phyloP scores from a whole-genome alignment of 768 basidiomycete species.

The Xerocomellus amylosporus region DNA sequence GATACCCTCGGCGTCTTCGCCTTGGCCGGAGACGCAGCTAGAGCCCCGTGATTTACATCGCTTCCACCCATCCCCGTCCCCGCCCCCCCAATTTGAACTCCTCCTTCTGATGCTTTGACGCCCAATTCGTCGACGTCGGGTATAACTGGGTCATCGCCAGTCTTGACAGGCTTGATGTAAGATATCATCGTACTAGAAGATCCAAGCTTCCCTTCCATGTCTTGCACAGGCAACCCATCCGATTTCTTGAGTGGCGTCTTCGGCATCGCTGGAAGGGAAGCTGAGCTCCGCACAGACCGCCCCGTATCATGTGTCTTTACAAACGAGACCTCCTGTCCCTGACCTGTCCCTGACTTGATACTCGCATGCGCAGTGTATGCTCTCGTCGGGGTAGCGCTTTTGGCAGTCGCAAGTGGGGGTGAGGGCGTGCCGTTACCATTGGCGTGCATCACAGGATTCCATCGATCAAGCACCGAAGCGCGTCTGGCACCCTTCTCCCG shows the following conservation, averaged over 20 bases:
- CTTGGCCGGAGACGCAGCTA: slow-evolving; percentile 8
- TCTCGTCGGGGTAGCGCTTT: slow-evolving; percentile 40
- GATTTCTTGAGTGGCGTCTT: slow-evolving; percentile 29
- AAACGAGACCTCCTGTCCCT: slow-evolving; percentile 18
- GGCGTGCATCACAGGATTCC: slow-evolving; percentile 47
- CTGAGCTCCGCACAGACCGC: slow-evolving; percentile 39
- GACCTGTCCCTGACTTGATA: slow-evolving; percentile 16
- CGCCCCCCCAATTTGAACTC: slow-evolving; percentile 34
- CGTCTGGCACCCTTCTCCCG: slow-evolving; percentile 38
- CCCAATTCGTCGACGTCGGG: slow-evolving; percentile 41
- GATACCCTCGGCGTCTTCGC: slow-evolving; percentile 25
- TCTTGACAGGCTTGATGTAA: slow-evolving; percentile 50
- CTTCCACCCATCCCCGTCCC: slow-evolving; percentile 5
- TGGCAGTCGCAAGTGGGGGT: slow-evolving; percentile 35
- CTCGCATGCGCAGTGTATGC: slow-evolving; percentile 38
- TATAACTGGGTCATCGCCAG: slow-evolving; percentile 41
- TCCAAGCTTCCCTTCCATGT: slow-evolving; percentile 47
- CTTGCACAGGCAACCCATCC: slow-evolving; percentile 22
- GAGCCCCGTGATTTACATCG: slow-evolving; percentile 17
- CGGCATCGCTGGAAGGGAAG: slow-evolving; percentile 39
- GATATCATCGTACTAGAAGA: slow-evolving; percentile 77
- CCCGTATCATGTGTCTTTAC: slow-evolving; percentile 34
- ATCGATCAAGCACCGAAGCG: slow-evolving; percentile 66
- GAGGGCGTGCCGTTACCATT: slow-evolving; percentile 35
- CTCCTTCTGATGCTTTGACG: slow-evolving; percentile 43